Conservation (phyloP, 768 basidiomycete genomes). For the Trichaptum fuscoviolaceum region DNA sequence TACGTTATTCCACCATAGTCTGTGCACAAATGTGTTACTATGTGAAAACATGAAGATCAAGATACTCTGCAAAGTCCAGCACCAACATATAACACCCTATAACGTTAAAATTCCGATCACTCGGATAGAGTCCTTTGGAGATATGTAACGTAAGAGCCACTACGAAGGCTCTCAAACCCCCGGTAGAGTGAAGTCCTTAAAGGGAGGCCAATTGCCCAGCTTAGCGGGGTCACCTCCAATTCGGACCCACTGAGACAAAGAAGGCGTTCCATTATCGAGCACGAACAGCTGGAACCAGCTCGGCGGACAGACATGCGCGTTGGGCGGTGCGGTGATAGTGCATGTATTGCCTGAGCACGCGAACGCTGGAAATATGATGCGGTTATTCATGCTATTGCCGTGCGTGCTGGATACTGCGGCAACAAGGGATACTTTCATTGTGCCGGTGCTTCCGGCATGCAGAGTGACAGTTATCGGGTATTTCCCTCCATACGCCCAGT, state of each 20-base stretch:
- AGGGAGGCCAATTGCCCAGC: constrained; percentile 69
- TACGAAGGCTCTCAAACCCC: constrained; percentile 37
- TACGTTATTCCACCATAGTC: too few relatives aligned
- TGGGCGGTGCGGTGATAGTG: constrained; percentile 74
- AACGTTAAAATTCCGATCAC: too few relatives aligned
- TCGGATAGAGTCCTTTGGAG: too few relatives aligned
- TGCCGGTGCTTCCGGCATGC: constrained; percentile 34
- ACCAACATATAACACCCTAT: too few relatives aligned
- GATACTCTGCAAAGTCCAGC: too few relatives aligned
- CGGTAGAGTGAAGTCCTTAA: constrained; percentile 62
- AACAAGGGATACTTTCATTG: constrained; percentile 58
- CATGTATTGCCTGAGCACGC: constrained; percentile 64
- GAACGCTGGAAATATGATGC: constrained; percentile 71
- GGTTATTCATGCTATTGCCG: constrained; percentile 70
- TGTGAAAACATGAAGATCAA: too few relatives aligned
- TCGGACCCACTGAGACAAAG: constrained; percentile 66
- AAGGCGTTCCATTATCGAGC: constrained; percentile 74
- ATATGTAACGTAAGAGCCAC: too few relatives aligned
- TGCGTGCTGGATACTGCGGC: constrained; percentile 73
- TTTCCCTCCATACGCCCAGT: constrained; percentile 57
- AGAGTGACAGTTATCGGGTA: constrained; percentile 46
- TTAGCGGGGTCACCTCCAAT: constrained; percentile 71
- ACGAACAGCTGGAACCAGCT: constrained; percentile 76
- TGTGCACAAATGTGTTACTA: too few relatives aligned
- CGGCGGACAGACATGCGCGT: constrained; percentile 61